Evolutionary conservation across 23 red algal species (phyloP), one percentile per base, ranked within the genome.

Genomic region (Cyanidiococcus yangmingshanensis): DNA sequence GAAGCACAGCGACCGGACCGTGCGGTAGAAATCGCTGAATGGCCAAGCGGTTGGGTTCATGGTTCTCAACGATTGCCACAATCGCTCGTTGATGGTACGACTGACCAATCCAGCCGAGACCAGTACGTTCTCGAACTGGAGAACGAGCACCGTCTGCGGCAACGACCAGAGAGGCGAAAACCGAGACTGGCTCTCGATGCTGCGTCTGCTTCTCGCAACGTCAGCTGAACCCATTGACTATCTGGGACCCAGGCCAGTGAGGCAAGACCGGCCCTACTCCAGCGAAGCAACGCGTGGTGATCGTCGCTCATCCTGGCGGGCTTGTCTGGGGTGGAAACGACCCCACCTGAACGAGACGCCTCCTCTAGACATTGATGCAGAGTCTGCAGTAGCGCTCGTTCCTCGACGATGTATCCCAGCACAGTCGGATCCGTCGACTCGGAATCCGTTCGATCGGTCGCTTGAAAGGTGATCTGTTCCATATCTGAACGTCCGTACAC

Each of bases 1-100:
- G 92, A 51, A 96, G 80, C 35, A 96, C 50, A 30, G 92, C 92
- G 29, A 96, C 45, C 39, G 92, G 92, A 1, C 92, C 92, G 7
- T 82, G 87, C 24, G 84, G 77, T 1, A 96, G 81, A 59, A 96
- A 96, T 0, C 87, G 82, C 45, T 96, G 92, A 71, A 63, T 90
- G 2, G 92, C 92, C 30, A 76, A 76, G 12, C 38, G 67, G 30
- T 76, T 79, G 33, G 59, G 54, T 32, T 82, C 68, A 2, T 40
- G 58, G 58, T 86, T 76, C 30, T 58, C 33, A 1, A 96, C 87
- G 39, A 87, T 87, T 34, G 85, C 81, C 1, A 96, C 92, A 16
- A 96, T 87, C 37, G 92, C 92, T 38, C 51, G 74, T 63, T 90
- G 84, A 3, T 74, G 83, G 58, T 96, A 96, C 2, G 59, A 58